These are phyloP conservation scores for Xerocomellus amylosporus DNA, from an alignment of 768 basidiomycete genomes.

Conservation along the genomic window DNA sequence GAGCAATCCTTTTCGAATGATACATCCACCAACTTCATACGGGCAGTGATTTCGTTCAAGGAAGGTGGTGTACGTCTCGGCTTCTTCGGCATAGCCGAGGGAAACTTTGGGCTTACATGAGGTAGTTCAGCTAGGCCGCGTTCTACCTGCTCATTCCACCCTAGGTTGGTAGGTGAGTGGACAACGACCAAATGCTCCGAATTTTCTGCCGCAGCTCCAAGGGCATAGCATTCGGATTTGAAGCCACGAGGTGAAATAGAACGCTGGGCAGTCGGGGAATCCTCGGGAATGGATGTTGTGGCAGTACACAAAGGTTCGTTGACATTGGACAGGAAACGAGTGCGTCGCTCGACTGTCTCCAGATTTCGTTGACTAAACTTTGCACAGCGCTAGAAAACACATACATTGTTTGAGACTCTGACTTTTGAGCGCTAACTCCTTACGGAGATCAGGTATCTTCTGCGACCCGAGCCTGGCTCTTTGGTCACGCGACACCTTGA, in stretches of 20 bases:
- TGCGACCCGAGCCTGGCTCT: constrained; percentile 45
- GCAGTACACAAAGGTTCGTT: constrained; percentile 63
- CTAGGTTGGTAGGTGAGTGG: neutral
- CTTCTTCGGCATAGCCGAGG: constrained; percentile 7
- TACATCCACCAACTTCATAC: constrained; percentile 35
- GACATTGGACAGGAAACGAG: constrained; percentile 72
- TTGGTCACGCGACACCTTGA: constrained; percentile 59
- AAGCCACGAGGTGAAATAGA: constrained; percentile 67
- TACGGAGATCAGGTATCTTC: constrained; percentile 59
- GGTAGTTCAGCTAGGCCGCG: constrained; percentile 41
- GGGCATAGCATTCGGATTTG: constrained; percentile 58
- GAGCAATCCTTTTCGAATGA: constrained; percentile 19
- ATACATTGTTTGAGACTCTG: constrained; percentile 74
- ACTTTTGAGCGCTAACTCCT: constrained; percentile 68
- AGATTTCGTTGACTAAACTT: neutral
- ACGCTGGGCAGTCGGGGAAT: constrained; percentile 66
- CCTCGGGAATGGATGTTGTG: constrained; percentile 56
- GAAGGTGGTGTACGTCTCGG: constrained; percentile 49
- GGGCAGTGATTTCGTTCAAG: constrained; percentile 74
- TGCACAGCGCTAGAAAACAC: constrained; percentile 23
- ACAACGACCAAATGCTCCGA: neutral
- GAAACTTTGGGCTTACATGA: constrained; percentile 5
- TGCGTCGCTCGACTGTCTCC: constrained; percentile 65
- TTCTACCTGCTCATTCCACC: constrained; percentile 67
- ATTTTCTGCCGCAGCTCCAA: constrained; percentile 43